Conservation (phyloP, 139 green algal genomes). For the Volvox africanus region DNA sequence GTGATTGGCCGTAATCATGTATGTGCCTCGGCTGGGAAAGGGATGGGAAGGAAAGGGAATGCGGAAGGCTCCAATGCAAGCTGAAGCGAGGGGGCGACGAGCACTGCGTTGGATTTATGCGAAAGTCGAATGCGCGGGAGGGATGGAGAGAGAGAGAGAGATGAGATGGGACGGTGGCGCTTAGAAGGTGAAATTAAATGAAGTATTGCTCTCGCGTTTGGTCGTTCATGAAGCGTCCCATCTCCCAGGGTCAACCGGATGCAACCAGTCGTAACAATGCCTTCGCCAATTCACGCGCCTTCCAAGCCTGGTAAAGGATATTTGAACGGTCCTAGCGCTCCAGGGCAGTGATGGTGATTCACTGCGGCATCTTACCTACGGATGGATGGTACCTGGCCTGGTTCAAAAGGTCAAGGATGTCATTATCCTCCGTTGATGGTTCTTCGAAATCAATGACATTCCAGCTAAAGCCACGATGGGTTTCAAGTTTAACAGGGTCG, state of each 20-base stretch:
- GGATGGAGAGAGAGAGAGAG: too few species aligned
- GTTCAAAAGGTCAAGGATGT: not conserved
- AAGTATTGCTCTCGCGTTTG: too few species aligned
- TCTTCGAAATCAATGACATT: not conserved
- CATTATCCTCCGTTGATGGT: not conserved
- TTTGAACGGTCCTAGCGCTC: not conserved
- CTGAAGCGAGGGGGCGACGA: too few species aligned
- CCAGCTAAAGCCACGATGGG: not conserved
- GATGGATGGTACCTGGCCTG: not conserved
- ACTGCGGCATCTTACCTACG: not conserved
- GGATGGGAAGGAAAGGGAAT: not conserved
- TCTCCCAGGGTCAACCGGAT: not conserved
- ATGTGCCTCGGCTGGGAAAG: not conserved
- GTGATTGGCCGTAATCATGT: not conserved
- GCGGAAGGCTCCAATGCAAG: not conserved
- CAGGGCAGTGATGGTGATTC: too few species aligned
- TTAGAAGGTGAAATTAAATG: too few species aligned
- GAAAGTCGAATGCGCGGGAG: too few species aligned
- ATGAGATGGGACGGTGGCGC: too few species aligned
- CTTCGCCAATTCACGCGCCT: not conserved
- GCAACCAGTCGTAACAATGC: not conserved
- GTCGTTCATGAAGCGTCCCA: too few species aligned
- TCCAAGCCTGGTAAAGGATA: not conserved
- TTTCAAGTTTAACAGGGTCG: not conserved
- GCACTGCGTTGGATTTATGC: too few species aligned